Evolutionary conservation across 2,329 filamentous ascomycete genomes (phyloP).

Genomic region (Neophaeococcomyces aloes): DNA sequence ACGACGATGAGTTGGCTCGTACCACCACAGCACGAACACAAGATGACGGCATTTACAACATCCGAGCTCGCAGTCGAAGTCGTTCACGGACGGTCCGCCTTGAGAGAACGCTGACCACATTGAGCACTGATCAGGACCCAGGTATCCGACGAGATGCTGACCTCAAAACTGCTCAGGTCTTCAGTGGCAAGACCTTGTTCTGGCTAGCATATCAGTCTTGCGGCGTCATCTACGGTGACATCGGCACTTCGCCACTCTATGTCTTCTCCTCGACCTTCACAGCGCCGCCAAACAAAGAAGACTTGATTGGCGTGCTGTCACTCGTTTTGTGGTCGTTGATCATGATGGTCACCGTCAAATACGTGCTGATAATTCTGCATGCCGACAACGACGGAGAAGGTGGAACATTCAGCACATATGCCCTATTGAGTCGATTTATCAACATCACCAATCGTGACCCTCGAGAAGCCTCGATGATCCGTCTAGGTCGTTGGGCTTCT

Average conservation of each 20-base stretch:
- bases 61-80: constrained; percentile 12
- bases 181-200: constrained; percentile 22
- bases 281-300: constrained; percentile 32
- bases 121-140: constrained; percentile 16
- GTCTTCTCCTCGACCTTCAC: constrained; percentile 47
- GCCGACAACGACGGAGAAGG: constrained; percentile 50
- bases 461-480: constrained; percentile 36
- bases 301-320: constrained; percentile 45
- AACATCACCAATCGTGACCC: constrained; percentile 46
- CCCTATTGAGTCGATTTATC: constrained; percentile 42
- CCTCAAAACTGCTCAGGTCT: constrained; percentile 21
- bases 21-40: neutral
- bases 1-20: neutral
- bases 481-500: constrained; percentile 38
- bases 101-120: neutral
- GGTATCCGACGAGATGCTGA: constrained; percentile 17
- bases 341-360: constrained; percentile 49
- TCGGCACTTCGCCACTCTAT: constrained; percentile 48
- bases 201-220: constrained; percentile 45
- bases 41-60: constrained; percentile 20
- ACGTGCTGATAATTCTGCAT: constrained; percentile 42
- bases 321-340: constrained; percentile 46
- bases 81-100: neutral
- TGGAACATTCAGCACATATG: constrained; percentile 46
- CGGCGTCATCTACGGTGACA: constrained; percentile 51